These are phyloP conservation scores for Hippophae tibetana DNA, from an alignment of 306 rosid species.

Conservation along the genomic window DNA sequence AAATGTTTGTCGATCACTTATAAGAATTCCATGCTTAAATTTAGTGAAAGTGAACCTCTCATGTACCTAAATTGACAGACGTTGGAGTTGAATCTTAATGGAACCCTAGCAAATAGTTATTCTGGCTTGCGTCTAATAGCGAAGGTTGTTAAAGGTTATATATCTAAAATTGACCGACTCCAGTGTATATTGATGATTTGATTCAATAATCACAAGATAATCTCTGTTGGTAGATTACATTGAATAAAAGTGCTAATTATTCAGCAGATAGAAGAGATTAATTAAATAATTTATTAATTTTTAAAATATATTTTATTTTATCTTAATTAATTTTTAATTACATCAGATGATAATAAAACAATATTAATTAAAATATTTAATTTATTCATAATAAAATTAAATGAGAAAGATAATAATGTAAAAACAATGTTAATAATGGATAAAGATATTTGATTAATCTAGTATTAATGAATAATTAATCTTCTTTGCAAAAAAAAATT, in stretches of 20 bases:
- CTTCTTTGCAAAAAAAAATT: no score
- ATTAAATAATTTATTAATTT: no score
- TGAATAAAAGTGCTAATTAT: no score
- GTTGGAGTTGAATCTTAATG: slow-evolving; percentile 60
- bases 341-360: no score
- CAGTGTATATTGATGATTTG: neutral
- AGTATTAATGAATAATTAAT: no score
- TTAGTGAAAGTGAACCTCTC: slow-evolving; percentile 22
- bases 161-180: neutral
- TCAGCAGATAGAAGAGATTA: slow-evolving; percentile 26
- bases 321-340: no score
- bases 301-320: no score
- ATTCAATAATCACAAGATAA: slow-evolving; percentile 10
- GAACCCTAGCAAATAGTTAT: slow-evolving; percentile 66
- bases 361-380: no score
- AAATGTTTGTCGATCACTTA: neutral
- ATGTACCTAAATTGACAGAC: slow-evolving; percentile 31
- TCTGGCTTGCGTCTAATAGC: slow-evolving; percentile 65
- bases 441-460: no score
- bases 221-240: slow-evolving; percentile 3
- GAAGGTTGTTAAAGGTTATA: slow-evolving; percentile 38
- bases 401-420: no score
- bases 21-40: neutral
- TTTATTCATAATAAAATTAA: no score
- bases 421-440: no score